A percentile compares a stretch with the other conserved stretches of the same genome.
These are phyloP conservation scores for Heliamphora exappendiculata DNA, from an alignment of 148 eudicot species.

Conservation along the genomic window DNA sequence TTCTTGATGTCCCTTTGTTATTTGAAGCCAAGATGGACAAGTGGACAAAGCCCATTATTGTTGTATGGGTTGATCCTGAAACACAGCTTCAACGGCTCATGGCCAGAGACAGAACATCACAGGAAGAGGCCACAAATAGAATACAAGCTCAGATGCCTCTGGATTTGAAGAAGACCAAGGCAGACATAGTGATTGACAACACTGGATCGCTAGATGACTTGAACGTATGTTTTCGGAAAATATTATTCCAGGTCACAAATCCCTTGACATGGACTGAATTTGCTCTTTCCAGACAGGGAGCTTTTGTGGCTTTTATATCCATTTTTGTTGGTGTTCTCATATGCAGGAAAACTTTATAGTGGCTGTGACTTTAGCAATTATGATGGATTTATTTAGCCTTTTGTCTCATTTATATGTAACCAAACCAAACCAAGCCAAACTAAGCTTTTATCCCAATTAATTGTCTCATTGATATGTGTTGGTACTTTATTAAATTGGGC, in stretches of 20 bases:
- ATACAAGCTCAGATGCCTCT: slow-evolving; percentile 88
- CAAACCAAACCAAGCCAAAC: too few species aligned
- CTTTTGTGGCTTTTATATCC: slow-evolving; percentile 45
- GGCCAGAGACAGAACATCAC: slow-evolving; percentile 61
- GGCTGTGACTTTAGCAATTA: neutral
- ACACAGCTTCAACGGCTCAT: slow-evolving; percentile 77
- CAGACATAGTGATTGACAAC: slow-evolving; percentile 81
- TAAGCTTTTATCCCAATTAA: too few species aligned
- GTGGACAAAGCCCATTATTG: slow-evolving; percentile 79
- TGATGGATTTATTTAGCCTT: neutral
- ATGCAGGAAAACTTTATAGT: slow-evolving; percentile 22
- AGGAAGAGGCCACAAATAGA: slow-evolving; percentile 70
- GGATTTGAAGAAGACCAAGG: slow-evolving; percentile 61
- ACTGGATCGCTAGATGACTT: slow-evolving; percentile 73
- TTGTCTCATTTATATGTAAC: too few species aligned
- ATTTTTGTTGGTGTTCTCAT: slow-evolving; percentile 40
- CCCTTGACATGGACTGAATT: slow-evolving; percentile 89
- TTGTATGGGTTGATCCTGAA: slow-evolving; percentile 83
- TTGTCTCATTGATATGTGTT: neutral
- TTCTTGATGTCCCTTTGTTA: slow-evolving; percentile 80
- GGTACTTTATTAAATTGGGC: neutral
- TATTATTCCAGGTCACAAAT: slow-evolving; percentile 42
- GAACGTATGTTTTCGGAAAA: slow-evolving; percentile 46
- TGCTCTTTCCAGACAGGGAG: slow-evolving; percentile 74
- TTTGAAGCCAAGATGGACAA: slow-evolving; percentile 90